Evolutionary conservation across 768 basidiomycete species (phyloP), one percentile per base, ranked within the genome.

Genomic region (Arthromyces matolae): DNA sequence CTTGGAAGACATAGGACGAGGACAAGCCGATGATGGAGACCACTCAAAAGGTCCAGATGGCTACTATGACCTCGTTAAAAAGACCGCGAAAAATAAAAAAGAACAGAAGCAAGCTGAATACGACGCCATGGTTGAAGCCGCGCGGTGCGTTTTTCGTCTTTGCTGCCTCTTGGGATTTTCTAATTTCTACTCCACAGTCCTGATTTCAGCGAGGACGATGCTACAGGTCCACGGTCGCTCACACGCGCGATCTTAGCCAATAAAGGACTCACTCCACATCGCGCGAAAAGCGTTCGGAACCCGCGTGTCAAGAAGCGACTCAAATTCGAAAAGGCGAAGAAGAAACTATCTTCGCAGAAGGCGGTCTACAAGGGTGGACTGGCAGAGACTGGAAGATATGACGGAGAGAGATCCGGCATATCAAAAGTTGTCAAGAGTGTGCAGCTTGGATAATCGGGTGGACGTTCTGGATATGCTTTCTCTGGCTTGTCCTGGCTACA

Each of bases 281-380:
- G 96, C 47, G 72, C 88, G 34, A 97, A 98, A 70, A 77, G 78
- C 46, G 90, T 92, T 29, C 90, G 94, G 55, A 99, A 99, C 71
- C 94, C 95, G 33, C 83, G 96, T 51, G 93, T 98, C 67, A 98
- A 97, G 81, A 99, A 99, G 67, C 81, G 92, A 27, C 78, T 86
- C 68, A 86, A 78, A 61, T 98, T 86, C 75, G 94, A 94, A 61
- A 87, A 96, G 70, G 95, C 94, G 54, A 90, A 95, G 76, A 93
- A 89, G 71, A 92, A 86, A 69, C 71, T 97, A 12, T 70, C 85
- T 23, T 93, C 89, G 19, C 92, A 93, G 67, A 88, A 90, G 66
- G 83, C 93, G 14, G 77, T 93, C n/a, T 98, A 83, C 80, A 94
- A 87, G 64, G 92, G 93, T 45, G 93, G 93, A 31, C 64, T 86